Percentiles rank a stretch among this genome's conserved stretches.
phyloP scores from a whole-genome alignment of 768 basidiomycete genomes.

The Phanerodontia chrysosporium region DNA sequence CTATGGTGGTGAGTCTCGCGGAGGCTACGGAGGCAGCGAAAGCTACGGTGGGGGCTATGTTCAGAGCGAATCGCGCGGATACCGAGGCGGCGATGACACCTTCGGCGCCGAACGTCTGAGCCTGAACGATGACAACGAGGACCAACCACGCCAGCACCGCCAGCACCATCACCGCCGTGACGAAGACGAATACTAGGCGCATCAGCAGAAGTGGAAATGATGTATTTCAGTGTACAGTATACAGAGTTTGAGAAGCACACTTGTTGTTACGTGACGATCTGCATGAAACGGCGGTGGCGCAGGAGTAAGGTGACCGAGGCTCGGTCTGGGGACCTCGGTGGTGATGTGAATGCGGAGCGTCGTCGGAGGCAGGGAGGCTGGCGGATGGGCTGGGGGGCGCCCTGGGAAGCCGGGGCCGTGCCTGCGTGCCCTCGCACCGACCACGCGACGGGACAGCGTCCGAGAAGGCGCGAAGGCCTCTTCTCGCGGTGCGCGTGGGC shows the following conservation, averaged over 20 bases:
- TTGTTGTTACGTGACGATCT: too few relatives aligned
- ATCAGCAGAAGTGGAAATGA: neutral
- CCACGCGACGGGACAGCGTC: neutral
- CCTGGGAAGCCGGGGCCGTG: neutral
- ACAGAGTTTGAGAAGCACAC: neutral
- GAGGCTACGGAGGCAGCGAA: slow-evolving; percentile 8
- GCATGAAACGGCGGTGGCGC: too few relatives aligned
- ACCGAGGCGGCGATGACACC: slow-evolving; percentile 32
- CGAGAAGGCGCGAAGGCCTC: neutral
- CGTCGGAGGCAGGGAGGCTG: neutral
- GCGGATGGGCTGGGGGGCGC: neutral
- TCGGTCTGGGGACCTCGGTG: neutral
- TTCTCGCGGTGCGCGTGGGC: neutral
- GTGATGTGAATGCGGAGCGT: neutral
- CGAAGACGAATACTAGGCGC: neutral
- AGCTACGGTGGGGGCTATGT: neutral
- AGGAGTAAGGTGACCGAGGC: too few relatives aligned
- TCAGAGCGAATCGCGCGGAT: slow-evolving; percentile 14
- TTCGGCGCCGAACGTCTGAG: slow-evolving; percentile 50
- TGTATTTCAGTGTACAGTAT: neutral
- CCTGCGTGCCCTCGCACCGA: neutral
- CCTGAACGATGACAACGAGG: slow-evolving; percentile 32
- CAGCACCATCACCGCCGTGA: slow-evolving; percentile 9
- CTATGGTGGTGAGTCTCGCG: neutral
- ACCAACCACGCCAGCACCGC: slow-evolving; percentile 18